These are phyloP conservation scores for Blastobotrys capitulatus DNA, from an alignment of 1,139 yeast genomes.

Conservation along the genomic window DNA sequence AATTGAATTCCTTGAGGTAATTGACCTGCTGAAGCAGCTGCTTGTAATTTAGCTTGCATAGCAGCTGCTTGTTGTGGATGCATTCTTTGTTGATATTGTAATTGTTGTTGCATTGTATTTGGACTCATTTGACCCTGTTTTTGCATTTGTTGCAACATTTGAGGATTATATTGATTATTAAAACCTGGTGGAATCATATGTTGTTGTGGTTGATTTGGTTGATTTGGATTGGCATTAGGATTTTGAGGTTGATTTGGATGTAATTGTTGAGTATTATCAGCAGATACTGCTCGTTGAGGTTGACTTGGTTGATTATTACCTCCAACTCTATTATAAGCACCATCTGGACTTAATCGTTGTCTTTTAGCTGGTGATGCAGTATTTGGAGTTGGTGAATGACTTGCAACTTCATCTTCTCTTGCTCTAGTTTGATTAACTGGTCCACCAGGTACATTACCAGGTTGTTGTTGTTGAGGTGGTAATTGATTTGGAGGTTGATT, in stretches of 20 bases:
- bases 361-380: constrained; percentile 33
- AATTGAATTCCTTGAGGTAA: constrained; percentile 10
- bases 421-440: constrained; percentile 14
- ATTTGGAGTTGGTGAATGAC: constrained; percentile 29
- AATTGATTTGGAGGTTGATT: not conserved
- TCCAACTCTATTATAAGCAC: constrained; percentile 22
- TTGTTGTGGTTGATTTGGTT: constrained; percentile 13
- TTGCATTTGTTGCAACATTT: constrained; percentile 26
- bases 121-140: constrained; percentile 17
- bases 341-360: constrained; percentile 36
- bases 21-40: not conserved
- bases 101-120: constrained; percentile 6
- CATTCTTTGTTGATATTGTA: constrained; percentile 7
- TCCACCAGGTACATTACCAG: constrained; percentile 26
- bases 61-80: constrained; percentile 9
- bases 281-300: constrained; percentile 6
- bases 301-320: constrained; percentile 10
- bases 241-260: not conserved
- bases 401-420: constrained; percentile 19
- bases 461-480: constrained; percentile 20
- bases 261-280: constrained; percentile 20
- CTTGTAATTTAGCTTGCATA: constrained; percentile 5
- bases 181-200: constrained; percentile 19
- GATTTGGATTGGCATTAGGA: not conserved
- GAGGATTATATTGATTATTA: constrained; percentile 20